A percentile compares a stretch with the other conserved stretches of the same genome.
These are phyloP conservation scores for Lignosus rhinocerotis DNA, from an alignment of 1,284 basidiomycete genomes.

Conservation along the genomic window DNA sequence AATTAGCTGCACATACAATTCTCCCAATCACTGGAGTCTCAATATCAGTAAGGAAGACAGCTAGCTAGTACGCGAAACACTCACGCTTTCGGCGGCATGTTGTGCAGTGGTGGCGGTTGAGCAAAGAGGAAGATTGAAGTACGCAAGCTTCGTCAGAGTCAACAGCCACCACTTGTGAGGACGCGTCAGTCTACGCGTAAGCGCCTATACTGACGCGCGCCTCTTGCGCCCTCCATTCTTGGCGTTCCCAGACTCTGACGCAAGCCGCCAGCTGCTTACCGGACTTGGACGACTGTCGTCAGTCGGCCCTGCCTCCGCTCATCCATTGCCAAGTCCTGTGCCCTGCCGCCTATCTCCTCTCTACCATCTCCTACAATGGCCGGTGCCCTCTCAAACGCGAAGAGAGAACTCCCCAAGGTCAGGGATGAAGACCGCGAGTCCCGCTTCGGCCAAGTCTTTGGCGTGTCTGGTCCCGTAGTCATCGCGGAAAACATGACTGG, in stretches of 20 bases:
- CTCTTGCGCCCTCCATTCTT: slow-evolving; percentile 3
- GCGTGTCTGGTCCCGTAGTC: slow-evolving; percentile 95
- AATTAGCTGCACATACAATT: slow-evolving; percentile 62
- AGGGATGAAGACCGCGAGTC: slow-evolving; percentile 89
- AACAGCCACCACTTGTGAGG: slow-evolving; percentile 23
- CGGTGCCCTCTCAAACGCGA: slow-evolving; percentile 90
- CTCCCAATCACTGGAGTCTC: slow-evolving; percentile 83
- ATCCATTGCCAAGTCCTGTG: slow-evolving; percentile 11
- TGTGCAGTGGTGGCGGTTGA: slow-evolving; percentile 13
- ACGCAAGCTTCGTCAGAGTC: slow-evolving; percentile 18
- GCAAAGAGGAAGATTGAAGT: background rate
- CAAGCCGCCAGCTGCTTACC: slow-evolving; percentile 5
- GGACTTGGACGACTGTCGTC: slow-evolving; percentile 17
- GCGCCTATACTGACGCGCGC: slow-evolving; percentile 9
- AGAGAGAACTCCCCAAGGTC: slow-evolving; percentile 83
- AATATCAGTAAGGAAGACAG: background rate
- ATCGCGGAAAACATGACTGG: slow-evolving; percentile 97
- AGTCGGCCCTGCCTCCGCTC: slow-evolving; percentile 19
- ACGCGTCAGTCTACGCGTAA: slow-evolving; percentile 37
- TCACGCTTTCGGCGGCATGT: slow-evolving; percentile 85
- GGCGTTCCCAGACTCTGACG: slow-evolving; percentile 21
- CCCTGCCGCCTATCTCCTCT: slow-evolving; percentile 8
- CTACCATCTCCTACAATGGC: slow-evolving; percentile 58
- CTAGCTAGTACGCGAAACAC: slow-evolving; percentile 25
- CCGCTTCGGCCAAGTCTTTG: slow-evolving; percentile 88